These are phyloP conservation scores for Pascua sp. DNA, from an alignment of 1,284 basidiomycete genomes.

Conservation along the genomic window DNA sequence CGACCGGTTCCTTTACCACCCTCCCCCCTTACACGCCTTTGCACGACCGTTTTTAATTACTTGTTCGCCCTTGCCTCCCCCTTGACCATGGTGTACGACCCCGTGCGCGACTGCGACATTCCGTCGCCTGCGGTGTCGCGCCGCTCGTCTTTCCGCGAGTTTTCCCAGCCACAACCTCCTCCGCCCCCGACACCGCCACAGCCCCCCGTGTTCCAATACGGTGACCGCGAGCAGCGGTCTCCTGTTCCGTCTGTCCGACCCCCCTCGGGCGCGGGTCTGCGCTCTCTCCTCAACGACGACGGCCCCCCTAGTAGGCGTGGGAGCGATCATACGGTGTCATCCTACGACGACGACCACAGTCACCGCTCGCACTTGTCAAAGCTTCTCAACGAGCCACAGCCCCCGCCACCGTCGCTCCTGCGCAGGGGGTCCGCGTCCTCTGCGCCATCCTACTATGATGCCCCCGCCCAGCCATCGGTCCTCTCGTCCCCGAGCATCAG, in stretches of 20 bases:
- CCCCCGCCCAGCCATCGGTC: background rate
- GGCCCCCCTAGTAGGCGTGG: conserved; percentile 8
- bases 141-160: conserved; percentile 16
- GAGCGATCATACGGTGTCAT: conserved; percentile 10
- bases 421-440: conserved; percentile 10
- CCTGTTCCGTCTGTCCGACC: conserved; percentile 10
- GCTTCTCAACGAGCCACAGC: conserved; percentile 29
- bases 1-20: background rate
- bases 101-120: conserved; percentile 42
- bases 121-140: conserved; percentile 33
- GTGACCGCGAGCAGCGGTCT: too few species aligned
- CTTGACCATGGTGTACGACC: conserved; percentile 44
- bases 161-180: too few species aligned
- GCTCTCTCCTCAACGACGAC: conserved; percentile 15
- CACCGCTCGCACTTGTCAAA: conserved; percentile 20
- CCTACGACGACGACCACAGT: conserved; percentile 12
- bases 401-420: conserved; percentile 11
- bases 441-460: conserved; percentile 3
- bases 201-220: conserved; percentile 8
- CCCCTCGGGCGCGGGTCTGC: conserved; percentile 8
- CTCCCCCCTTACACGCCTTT: background rate
- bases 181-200: conserved; percentile 1
- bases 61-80: too few species aligned
- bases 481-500: conserved; percentile 10
- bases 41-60: background rate